phyloP scores from a whole-genome alignment of 331 rosid species.

The Cydonia oblonga region DNA sequence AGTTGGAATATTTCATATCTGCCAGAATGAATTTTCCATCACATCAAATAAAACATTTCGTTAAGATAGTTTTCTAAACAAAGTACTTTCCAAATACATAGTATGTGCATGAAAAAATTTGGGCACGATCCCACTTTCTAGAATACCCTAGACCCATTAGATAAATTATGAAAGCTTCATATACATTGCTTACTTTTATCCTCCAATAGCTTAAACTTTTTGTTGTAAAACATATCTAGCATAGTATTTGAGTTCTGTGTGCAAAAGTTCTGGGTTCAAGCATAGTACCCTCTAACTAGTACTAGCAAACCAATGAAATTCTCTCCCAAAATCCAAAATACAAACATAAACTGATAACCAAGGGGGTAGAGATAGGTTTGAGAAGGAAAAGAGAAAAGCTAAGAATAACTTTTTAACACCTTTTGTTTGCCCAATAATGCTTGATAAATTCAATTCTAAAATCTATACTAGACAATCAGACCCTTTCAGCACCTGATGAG shows the following conservation, averaged over 20 bases:
- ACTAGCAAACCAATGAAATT: not conserved
- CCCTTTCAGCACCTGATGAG: not conserved
- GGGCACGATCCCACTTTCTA: not conserved
- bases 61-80: not conserved
- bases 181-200: not conserved
- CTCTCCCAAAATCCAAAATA: not conserved
- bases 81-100: not conserved
- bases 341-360: not conserved
- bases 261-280: not conserved
- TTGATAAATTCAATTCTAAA: not conserved
- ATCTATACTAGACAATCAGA: not conserved
- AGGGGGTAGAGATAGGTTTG: not conserved
- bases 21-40: slow-evolving; percentile 20
- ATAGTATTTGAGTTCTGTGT: not conserved
- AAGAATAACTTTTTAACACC: not conserved
- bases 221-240: not conserved
- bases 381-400: not conserved
- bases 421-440: not conserved
- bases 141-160: not conserved
- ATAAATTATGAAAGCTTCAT: not conserved
- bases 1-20: slow-evolving; percentile 97
- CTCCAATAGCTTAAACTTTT: not conserved
- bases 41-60: not conserved
- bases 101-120: not conserved
- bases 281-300: not conserved